Evolutionary conservation across 257 asterid genomes (phyloP).

Genomic region (Henckelia pumila): DNA sequence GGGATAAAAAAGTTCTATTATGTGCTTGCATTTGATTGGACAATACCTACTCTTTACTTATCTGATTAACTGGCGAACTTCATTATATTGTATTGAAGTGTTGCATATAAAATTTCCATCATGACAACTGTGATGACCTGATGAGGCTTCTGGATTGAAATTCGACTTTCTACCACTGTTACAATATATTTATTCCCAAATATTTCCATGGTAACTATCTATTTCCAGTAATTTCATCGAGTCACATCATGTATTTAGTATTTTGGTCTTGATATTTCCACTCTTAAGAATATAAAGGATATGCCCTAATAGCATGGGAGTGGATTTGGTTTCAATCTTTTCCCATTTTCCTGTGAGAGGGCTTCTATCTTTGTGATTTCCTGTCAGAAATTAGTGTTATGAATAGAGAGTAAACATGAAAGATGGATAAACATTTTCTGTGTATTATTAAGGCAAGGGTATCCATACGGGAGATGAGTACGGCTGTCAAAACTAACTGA

Average conservation of each 20-base stretch:
- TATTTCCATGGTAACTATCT: background rate
- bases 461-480: too few relatives aligned
- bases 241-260: constrained; percentile 1
- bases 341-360: constrained; percentile 12
- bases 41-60: background rate
- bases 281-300: constrained; percentile 8
- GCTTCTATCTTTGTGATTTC: constrained; percentile 6
- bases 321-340: constrained; percentile 1
- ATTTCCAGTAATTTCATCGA: constrained; percentile 2
- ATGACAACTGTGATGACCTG: background rate
- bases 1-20: constrained; percentile 5
- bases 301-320: background rate
- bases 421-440: too few relatives aligned
- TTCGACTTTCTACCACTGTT: constrained; percentile 4
- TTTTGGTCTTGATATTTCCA: background rate
- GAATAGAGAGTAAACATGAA: too few relatives aligned
- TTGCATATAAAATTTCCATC: background rate
- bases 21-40: background rate
- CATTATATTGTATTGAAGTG: constrained; percentile 8
- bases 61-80: background rate
- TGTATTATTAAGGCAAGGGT: too few relatives aligned
- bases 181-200: constrained; percentile 9
- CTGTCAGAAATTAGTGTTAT: constrained; percentile 1
- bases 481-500: too few relatives aligned
- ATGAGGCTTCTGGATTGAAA: background rate